phyloP scores from a whole-genome alignment of 805 yeast species.

The Saccharomyces jurei region DNA sequence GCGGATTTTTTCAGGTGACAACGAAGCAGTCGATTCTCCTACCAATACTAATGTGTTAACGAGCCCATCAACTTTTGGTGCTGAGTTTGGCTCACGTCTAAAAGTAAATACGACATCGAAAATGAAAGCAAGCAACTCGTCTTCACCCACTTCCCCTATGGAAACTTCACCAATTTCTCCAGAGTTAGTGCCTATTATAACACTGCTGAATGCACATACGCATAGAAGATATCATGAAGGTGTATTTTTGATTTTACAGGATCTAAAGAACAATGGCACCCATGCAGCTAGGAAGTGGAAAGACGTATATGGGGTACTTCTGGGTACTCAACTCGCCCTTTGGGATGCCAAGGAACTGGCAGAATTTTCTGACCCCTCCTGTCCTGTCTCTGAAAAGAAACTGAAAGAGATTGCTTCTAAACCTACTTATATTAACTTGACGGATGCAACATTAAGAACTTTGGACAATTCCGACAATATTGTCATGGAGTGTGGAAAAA shows the following conservation, averaged over 20 bases:
- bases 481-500: constrained; percentile 39
- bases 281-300: constrained; percentile 81
- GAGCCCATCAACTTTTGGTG: neutral
- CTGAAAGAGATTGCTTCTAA: constrained; percentile 54
- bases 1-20: constrained; percentile 22
- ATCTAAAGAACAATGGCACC: constrained; percentile 74
- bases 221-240: constrained; percentile 74
- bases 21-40: neutral
- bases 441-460: constrained; percentile 81
- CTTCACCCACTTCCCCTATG: constrained; percentile 11
- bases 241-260: constrained; percentile 63
- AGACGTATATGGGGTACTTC: constrained; percentile 85
- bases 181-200: constrained; percentile 57
- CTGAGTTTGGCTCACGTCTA: neutral
- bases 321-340: constrained; percentile 85
- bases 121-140: neutral
- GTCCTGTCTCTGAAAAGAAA: constrained; percentile 27
- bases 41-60: neutral
- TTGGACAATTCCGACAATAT: constrained; percentile 56
- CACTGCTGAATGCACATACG: constrained; percentile 62
- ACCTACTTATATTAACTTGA: constrained; percentile 82
- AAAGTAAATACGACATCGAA: neutral
- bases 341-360: constrained; percentile 77
- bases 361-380: constrained; percentile 35
- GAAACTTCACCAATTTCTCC: constrained; percentile 26